Percentiles rank a stretch among this genome's conserved stretches.
phyloP scores from a whole-genome alignment of 2,329 filamentous ascomycete genomes.

The Alternaria sp. region DNA sequence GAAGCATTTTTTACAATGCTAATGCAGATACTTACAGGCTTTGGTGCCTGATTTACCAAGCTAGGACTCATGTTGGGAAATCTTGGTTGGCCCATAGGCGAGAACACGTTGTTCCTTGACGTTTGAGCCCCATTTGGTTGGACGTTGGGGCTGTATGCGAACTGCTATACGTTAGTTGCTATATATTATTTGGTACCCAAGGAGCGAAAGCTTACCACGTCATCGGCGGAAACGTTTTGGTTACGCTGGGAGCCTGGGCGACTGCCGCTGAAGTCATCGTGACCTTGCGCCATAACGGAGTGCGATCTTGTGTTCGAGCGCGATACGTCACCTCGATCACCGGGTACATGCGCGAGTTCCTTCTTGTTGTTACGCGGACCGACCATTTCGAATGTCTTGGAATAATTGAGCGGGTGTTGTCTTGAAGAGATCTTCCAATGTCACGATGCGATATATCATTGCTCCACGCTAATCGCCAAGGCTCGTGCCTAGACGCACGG shows the following conservation, averaged over 20 bases:
- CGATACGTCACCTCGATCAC: background rate
- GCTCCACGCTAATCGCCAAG: constrained; percentile 34
- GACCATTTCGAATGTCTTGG: background rate
- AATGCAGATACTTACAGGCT: background rate
- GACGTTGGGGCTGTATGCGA: background rate
- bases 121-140: background rate
- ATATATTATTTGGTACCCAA: background rate
- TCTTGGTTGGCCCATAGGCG: background rate
- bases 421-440: background rate
- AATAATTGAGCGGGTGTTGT: background rate
- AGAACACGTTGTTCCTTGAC: background rate
- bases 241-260: background rate
- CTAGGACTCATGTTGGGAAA: background rate
- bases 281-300: background rate
- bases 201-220: background rate
- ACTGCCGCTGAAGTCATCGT: background rate
- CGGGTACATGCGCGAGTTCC: background rate
- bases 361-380: background rate
- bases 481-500: background rate
- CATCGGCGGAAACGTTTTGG: background rate
- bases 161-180: background rate
- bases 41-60: background rate
- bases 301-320: background rate
- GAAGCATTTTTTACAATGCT: background rate
- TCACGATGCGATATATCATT: background rate